These are phyloP conservation scores for Parasarocladium wereldwijsianum DNA, from an alignment of 2,329 filamentous ascomycete species.

Conservation along the genomic window DNA sequence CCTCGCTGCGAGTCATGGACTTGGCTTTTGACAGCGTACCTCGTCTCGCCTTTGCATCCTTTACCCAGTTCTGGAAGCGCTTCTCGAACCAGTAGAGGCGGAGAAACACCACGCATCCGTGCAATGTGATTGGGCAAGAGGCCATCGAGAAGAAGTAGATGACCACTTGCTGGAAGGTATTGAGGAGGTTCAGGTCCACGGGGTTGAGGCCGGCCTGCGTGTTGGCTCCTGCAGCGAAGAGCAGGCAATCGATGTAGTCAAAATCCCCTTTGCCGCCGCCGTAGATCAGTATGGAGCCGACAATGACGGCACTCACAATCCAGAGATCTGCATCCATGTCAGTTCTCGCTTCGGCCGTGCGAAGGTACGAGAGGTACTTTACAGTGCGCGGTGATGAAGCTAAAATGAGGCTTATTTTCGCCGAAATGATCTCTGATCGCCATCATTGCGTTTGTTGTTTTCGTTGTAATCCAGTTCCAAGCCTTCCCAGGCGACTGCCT, in stretches of 20 bases:
- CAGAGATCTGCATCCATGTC: conserved; percentile 47
- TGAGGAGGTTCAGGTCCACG: conserved; percentile 49
- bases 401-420: conserved; percentile 52
- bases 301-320: conserved; percentile 57
- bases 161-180: conserved; percentile 59
- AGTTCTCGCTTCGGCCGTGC: conserved; percentile 5
- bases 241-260: conserved; percentile 72
- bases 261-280: conserved; percentile 41
- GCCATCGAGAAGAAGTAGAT: conserved; percentile 59
- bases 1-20: conserved; percentile 32
- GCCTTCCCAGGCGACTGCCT: too few species aligned
- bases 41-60: conserved; percentile 53
- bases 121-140: conserved; percentile 71
- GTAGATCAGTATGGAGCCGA: conserved; percentile 68
- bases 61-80: conserved; percentile 72
- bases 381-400: conserved; percentile 75
- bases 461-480: conserved; percentile 12
- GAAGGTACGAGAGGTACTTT: conserved; percentile 17
- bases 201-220: conserved; percentile 93
- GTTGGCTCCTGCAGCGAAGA: conserved; percentile 72
- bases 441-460: background rate
- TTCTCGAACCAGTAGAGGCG: conserved; percentile 98
- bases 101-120: conserved; percentile 78
- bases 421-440: conserved; percentile 22
- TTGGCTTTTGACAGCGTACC: conserved; percentile 48